These are phyloP conservation scores for Raphanus hybrid DNA, from an alignment of 441 rosid genomes.

Conservation along the genomic window DNA sequence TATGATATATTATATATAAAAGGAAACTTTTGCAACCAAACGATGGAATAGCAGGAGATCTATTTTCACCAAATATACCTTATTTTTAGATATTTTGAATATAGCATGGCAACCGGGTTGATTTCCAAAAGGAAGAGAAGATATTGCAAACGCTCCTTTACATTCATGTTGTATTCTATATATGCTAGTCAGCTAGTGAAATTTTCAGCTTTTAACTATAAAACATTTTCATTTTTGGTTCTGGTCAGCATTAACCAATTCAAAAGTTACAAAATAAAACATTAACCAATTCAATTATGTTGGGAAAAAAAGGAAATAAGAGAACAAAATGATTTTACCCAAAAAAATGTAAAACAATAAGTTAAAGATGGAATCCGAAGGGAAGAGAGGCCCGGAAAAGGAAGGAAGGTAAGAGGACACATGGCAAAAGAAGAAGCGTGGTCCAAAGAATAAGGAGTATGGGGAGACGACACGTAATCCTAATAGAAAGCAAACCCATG, in stretches of 20 bases:
- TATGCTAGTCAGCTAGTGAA: constrained; percentile 1
- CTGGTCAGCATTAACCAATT: not conserved
- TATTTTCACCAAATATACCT: constrained; percentile 10
- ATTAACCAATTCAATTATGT: not conserved
- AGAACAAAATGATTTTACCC: not conserved
- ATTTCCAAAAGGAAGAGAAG: not conserved
- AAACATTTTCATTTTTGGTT: not conserved
- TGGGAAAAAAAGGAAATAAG: not conserved
- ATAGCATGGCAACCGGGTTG: not conserved
- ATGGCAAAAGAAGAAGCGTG: constrained; percentile 39
- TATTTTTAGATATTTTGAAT: not conserved
- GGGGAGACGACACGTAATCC: constrained; percentile 43
- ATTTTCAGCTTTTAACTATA: not conserved
- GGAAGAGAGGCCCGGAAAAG: constrained; percentile 36
- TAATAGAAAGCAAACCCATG: constrained; percentile 34
- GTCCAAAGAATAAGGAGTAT: constrained; percentile 22
- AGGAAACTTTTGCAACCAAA: not conserved
- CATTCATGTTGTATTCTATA: not conserved
- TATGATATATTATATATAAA: not conserved
- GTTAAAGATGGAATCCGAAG: constrained; percentile 27
- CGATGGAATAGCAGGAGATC: constrained; percentile 3
- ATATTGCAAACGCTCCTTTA: not conserved
- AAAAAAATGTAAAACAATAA: constrained; percentile 3
- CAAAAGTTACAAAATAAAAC: not conserved
- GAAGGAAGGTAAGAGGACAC: constrained; percentile 30